These are phyloP conservation scores for Biscogniauxia marginata DNA, from an alignment of 2,329 filamentous ascomycete genomes.

Conservation along the genomic window DNA sequence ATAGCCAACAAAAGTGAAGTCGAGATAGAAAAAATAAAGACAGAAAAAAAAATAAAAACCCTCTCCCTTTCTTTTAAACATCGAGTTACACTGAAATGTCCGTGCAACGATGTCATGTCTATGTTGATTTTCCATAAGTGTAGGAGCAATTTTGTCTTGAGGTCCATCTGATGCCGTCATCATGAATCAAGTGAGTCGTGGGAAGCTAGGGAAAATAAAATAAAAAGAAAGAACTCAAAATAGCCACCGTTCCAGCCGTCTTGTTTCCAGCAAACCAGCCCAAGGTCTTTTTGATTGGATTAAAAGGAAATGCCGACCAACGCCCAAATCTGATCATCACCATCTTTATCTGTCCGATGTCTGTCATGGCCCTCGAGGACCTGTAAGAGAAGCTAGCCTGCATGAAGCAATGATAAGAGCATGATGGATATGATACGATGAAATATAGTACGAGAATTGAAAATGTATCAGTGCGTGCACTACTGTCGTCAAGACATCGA, in stretches of 20 bases:
- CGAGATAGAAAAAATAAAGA: background rate
- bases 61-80: constrained; percentile 20
- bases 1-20: constrained; percentile 18
- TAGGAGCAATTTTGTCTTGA: constrained; percentile 32
- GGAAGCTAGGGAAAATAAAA: constrained; percentile 13
- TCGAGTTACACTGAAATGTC: constrained; percentile 31
- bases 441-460: constrained; percentile 34
- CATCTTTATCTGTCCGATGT: constrained; percentile 27
- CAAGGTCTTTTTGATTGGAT: constrained; percentile 26
- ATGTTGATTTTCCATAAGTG: constrained; percentile 29
- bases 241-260: constrained; percentile 16
- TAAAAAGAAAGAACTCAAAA: background rate
- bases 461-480: constrained; percentile 14
- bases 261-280: constrained; percentile 21
- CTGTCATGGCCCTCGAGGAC: constrained; percentile 8
- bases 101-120: constrained; percentile 31
- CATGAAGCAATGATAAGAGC: constrained; percentile 15
- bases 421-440: constrained; percentile 15
- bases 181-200: constrained; percentile 32
- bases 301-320: constrained; percentile 23
- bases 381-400: constrained; percentile 4
- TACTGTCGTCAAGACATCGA: background rate
- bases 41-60: background rate
- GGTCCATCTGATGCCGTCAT: constrained; percentile 33
- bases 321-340: constrained; percentile 26